Evolutionary conservation across 345 rosid genomes (phyloP).

Genomic region (Murraya koenigii): DNA sequence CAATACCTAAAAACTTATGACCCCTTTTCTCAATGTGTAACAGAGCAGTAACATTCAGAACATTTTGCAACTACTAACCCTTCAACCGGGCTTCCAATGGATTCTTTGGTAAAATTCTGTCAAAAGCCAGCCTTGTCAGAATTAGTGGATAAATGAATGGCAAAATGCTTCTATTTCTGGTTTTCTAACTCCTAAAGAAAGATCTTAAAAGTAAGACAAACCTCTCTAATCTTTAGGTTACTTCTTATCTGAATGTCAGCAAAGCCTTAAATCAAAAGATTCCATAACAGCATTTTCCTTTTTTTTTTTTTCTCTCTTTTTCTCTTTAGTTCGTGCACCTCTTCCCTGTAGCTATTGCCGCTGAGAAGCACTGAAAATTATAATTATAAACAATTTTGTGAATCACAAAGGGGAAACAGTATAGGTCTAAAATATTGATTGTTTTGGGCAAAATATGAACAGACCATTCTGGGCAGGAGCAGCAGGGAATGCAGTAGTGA

Average conservation of each 20-base stretch:
- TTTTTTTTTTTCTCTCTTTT: too few relatives aligned
- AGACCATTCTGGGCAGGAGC: conserved; percentile 93
- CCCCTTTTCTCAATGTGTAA: neutral
- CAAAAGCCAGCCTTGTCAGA: neutral
- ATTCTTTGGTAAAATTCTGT: neutral
- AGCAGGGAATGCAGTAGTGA: conserved; percentile 65
- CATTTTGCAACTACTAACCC: neutral
- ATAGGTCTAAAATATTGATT: neutral
- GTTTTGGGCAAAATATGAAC: conserved; percentile 26
- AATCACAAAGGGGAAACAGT: neutral
- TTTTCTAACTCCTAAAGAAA: neutral
- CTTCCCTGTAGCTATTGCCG: neutral
- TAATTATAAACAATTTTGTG: neutral
- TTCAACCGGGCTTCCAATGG: neutral
- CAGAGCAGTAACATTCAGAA: neutral
- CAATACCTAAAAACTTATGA: neutral
- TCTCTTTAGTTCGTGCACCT: neutral
- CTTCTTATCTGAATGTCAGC: neutral
- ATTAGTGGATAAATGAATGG: neutral
- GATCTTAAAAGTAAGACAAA: neutral
- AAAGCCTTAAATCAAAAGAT: neutral
- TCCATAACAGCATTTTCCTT: neutral
- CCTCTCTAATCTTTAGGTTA: neutral
- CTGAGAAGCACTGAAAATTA: neutral
- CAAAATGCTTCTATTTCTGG: neutral